These are phyloP conservation scores for Eucalyptus lansdowneana DNA, from an alignment of 345 rosid genomes.

Conservation along the genomic window DNA sequence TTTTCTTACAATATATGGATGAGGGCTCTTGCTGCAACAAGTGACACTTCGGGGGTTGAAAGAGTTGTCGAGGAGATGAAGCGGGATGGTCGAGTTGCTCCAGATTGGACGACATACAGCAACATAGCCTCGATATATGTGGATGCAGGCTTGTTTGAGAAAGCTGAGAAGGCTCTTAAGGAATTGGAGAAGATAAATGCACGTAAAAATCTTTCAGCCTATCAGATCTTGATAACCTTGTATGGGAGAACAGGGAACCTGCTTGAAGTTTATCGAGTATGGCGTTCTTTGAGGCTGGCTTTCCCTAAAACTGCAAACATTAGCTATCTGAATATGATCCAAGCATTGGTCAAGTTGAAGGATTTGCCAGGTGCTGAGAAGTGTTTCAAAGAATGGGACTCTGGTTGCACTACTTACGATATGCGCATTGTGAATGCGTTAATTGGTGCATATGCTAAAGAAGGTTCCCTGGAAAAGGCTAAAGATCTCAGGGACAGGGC, in stretches of 20 bases:
- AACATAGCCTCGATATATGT: slow-evolving; percentile 78
- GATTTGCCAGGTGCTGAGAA: slow-evolving; percentile 92
- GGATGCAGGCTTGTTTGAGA: slow-evolving; percentile 49
- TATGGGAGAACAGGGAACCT: slow-evolving; percentile 62
- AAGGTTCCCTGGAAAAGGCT: slow-evolving; percentile 53
- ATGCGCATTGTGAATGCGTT: slow-evolving; percentile 62
- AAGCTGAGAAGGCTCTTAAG: slow-evolving; percentile 71
- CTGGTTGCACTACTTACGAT: slow-evolving; percentile 54
- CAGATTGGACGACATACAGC: slow-evolving; percentile 92
- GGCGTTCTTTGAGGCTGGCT: slow-evolving; percentile 90
- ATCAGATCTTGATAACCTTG: slow-evolving; percentile 73
- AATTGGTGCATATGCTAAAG: slow-evolving; percentile 57
- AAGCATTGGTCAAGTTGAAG: slow-evolving; percentile 70
- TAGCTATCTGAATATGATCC: slow-evolving; percentile 88
- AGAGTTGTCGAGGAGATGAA: slow-evolving; percentile 80
- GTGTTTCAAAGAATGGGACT: slow-evolving; percentile 83
- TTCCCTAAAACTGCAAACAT: slow-evolving; percentile 61
- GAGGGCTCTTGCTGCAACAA: slow-evolving; percentile 74
- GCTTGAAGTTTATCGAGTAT: slow-evolving; percentile 71
- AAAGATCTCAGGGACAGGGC: slow-evolving; percentile 60
- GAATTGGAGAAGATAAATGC: slow-evolving; percentile 66
- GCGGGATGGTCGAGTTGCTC: slow-evolving; percentile 73
- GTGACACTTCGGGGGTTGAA: slow-evolving; percentile 70
- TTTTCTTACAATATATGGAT: slow-evolving; percentile 87
- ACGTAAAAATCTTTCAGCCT: slow-evolving; percentile 42